Percentiles rank a stretch among this genome's conserved stretches.
Conservation (phyloP, 768 basidiomycete genomes). For the Kwoniella sp. region DNA sequence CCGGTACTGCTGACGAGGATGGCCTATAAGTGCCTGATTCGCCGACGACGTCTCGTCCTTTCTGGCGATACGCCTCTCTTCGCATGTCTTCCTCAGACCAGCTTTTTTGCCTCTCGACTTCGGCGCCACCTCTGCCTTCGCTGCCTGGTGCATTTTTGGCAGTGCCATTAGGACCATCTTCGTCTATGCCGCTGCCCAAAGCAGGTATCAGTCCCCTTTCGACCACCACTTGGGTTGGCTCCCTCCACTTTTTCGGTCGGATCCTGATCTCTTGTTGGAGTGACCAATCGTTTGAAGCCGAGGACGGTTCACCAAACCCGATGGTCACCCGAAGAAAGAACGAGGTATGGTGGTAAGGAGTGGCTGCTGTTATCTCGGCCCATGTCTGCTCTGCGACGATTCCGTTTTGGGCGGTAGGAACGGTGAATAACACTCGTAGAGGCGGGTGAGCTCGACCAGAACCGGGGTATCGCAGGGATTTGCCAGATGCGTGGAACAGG, state of each 20-base stretch:
- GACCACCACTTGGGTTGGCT: constrained; percentile 32
- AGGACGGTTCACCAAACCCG: constrained; percentile 62
- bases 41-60: constrained; percentile 53
- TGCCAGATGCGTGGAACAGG: constrained; percentile 81
- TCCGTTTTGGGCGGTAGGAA: constrained; percentile 61
- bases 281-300: constrained; percentile 25
- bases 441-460: constrained; percentile 65
- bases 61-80: constrained; percentile 48
- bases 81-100: constrained; percentile 41
- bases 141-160: background rate
- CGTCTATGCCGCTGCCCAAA: constrained; percentile 16
- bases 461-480: constrained; percentile 84
- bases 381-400: constrained; percentile 63
- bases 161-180: background rate
- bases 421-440: constrained; percentile 67
- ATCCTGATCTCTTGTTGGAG: constrained; percentile 31
- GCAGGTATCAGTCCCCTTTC: constrained; percentile 29
- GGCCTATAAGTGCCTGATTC: constrained; percentile 39
- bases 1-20: background rate
- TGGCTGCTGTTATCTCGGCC: constrained; percentile 75
- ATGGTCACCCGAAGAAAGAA: constrained; percentile 74
- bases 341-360: constrained; percentile 77
- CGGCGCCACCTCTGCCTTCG: background rate
- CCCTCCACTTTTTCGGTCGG: constrained; percentile 38
- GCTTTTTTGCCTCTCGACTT: background rate